phyloP scores from a whole-genome alignment of 495 filamentous ascomycete species.

The Diplogelasinospora grovesii region DNA sequence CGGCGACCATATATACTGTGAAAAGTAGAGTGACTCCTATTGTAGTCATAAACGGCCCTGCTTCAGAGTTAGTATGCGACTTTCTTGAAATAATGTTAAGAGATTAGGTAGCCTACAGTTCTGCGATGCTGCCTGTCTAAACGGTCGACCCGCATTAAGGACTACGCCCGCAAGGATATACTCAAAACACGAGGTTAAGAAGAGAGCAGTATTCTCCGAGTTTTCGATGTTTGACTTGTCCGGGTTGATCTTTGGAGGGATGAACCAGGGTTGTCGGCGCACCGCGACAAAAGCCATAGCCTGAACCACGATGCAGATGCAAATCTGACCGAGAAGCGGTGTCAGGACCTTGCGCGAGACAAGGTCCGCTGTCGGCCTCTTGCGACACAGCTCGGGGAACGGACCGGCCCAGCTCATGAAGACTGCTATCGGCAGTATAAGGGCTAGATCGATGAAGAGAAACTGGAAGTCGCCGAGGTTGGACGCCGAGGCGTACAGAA shows the following conservation, averaged over 20 bases:
- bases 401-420: conserved; percentile 98
- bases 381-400: conserved; percentile 68
- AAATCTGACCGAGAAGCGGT: conserved; percentile 83
- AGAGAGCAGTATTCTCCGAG: conserved; percentile 86
- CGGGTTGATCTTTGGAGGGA: conserved; percentile 65
- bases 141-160: conserved; percentile 82
- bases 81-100: background rate
- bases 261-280: conserved; percentile 74
- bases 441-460: conserved; percentile 84
- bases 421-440: conserved; percentile 94
- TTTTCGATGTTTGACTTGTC: conserved; percentile 80
- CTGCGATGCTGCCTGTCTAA: conserved; percentile 68
- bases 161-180: conserved; percentile 87
- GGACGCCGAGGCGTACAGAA: conserved; percentile 89
- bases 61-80: conserved; percentile 1
- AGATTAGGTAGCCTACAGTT: conserved; percentile 56
- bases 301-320: conserved; percentile 75
- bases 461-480: conserved; percentile 99
- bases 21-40: conserved; percentile 60
- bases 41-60: conserved; percentile 76
- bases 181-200: conserved; percentile 85
- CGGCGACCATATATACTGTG: conserved; percentile 68
- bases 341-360: conserved; percentile 90
- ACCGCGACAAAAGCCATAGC: conserved; percentile 65
- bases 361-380: conserved; percentile 85